Percentiles rank a stretch among this genome's conserved stretches.
These are phyloP conservation scores for Irpex sp. DNA, from an alignment of 1,284 basidiomycete species.

Conservation along the genomic window DNA sequence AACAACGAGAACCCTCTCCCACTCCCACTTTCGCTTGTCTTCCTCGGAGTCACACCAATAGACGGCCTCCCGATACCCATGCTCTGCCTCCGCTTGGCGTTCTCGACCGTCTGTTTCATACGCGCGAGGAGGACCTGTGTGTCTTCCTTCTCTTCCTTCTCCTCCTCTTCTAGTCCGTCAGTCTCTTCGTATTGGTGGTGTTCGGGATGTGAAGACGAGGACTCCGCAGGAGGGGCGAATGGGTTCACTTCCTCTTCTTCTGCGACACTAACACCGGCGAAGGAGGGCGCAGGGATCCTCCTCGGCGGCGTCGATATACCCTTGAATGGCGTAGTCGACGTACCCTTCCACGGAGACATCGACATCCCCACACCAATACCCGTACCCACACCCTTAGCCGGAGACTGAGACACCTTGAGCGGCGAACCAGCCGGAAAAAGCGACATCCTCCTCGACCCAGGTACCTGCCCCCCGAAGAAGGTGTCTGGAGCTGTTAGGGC, in stretches of 20 bases:
- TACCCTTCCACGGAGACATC: too few relatives aligned
- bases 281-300: neutral
- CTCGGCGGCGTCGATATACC: neutral
- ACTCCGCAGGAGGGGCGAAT: neutral
- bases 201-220: neutral
- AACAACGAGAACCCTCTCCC: constrained; percentile 27
- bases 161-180: constrained; percentile 11
- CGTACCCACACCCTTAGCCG: too few relatives aligned
- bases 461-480: constrained; percentile 48
- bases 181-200: too few relatives aligned
- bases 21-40: constrained; percentile 19
- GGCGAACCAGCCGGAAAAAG: constrained; percentile 4
- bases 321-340: neutral
- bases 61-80: constrained; percentile 15
- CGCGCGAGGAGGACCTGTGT: constrained; percentile 48
- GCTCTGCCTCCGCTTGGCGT: constrained; percentile 51
- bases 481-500: constrained; percentile 45
- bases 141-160: constrained; percentile 35
- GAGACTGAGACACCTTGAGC: neutral
- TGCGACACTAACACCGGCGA: neutral
- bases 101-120: constrained; percentile 59
- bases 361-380: too few relatives aligned
- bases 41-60: constrained; percentile 18
- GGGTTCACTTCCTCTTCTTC: neutral
- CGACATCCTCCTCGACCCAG: constrained; percentile 31